These are phyloP conservation scores for Dactylellina drechsleri DNA, from an alignment of 2,329 filamentous ascomycete species.

Conservation along the genomic window DNA sequence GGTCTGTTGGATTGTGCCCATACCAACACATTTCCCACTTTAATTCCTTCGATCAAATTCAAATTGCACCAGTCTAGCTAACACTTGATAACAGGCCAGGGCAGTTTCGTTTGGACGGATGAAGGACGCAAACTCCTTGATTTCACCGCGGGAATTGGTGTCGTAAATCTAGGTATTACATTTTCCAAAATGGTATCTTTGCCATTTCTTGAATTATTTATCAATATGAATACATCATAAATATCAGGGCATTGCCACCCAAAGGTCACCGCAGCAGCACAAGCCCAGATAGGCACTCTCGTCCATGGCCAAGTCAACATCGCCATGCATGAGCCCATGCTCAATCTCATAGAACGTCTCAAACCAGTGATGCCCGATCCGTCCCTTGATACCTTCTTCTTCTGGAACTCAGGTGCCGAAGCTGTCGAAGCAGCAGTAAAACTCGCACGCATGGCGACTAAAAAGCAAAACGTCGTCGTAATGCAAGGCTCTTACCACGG, in stretches of 20 bases:
- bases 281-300: conserved; percentile 61
- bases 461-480: conserved; percentile 62
- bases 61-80: not conserved
- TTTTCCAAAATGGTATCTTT: not conserved
- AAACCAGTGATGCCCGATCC: conserved; percentile 61
- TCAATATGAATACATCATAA: conserved; percentile 12
- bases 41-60: too few species aligned
- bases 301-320: conserved; percentile 63
- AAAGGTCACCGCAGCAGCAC: conserved; percentile 60
- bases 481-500: conserved; percentile 62
- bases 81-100: conserved; percentile 16
- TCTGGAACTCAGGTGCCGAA: conserved; percentile 62
- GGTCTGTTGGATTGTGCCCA: conserved; percentile 41
- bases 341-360: conserved; percentile 59
- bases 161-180: conserved; percentile 40
- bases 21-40: conserved; percentile 29
- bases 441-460: conserved; percentile 61
- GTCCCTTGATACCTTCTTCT: conserved; percentile 62
- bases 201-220: not conserved
- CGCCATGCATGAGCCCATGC: conserved; percentile 62
- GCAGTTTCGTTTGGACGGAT: conserved; percentile 51
- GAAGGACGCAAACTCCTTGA: conserved; percentile 49
- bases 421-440: conserved; percentile 61
- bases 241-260: conserved; percentile 60
- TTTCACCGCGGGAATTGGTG: conserved; percentile 47